Percentiles rank a stretch among this genome's conserved stretches.
Evolutionary conservation across 1,284 basidiomycete species (phyloP).

Genomic region (Malassezia arunalokei): DNA sequence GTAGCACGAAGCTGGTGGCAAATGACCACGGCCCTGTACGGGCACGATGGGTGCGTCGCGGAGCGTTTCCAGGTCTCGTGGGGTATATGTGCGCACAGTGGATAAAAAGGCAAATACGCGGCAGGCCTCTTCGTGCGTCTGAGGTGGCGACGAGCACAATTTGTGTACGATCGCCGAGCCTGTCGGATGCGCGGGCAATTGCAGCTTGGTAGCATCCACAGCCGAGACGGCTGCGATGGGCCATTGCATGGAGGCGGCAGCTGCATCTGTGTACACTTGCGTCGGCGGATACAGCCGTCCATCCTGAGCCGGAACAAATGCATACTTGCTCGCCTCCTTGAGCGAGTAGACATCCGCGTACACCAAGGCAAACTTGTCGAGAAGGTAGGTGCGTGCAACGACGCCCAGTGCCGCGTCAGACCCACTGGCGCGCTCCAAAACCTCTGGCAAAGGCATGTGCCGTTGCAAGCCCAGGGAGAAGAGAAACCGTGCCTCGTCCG

Average conservation of each 20-base stretch:
- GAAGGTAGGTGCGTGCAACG: constrained; percentile 33
- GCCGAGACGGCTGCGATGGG: constrained; percentile 54
- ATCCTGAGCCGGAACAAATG: constrained; percentile 64
- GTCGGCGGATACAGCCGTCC: constrained; percentile 57
- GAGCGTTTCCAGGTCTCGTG: constrained; percentile 22
- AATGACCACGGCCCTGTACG: constrained; percentile 20
- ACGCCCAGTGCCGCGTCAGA: constrained; percentile 10
- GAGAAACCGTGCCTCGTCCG: constrained; percentile 62
- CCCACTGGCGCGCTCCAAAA: constrained; percentile 45
- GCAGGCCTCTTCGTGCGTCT: constrained; percentile 53
- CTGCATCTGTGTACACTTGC: constrained; percentile 64
- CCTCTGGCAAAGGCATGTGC: constrained; percentile 58
- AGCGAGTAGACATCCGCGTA: constrained; percentile 28
- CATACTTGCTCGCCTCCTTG: constrained; percentile 29
- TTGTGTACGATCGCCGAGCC: constrained; percentile 56
- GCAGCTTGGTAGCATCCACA: constrained; percentile 59
- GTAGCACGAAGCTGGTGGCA: constrained; percentile 54
- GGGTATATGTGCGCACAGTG: constrained; percentile 43
- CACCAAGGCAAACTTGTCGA: constrained; percentile 27
- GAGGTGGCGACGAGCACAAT: constrained; percentile 58
- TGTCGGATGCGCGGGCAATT: constrained; percentile 63
- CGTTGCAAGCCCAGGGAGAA: constrained; percentile 65
- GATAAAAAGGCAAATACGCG: constrained; percentile 68
- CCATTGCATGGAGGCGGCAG: constrained; percentile 67
- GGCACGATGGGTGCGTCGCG: constrained; percentile 29